A percentile compares a stretch with the other conserved stretches of the same genome.
Evolutionary conservation across 2,329 filamentous ascomycete species (phyloP).

Genomic region (Aspergillus awamori): DNA sequence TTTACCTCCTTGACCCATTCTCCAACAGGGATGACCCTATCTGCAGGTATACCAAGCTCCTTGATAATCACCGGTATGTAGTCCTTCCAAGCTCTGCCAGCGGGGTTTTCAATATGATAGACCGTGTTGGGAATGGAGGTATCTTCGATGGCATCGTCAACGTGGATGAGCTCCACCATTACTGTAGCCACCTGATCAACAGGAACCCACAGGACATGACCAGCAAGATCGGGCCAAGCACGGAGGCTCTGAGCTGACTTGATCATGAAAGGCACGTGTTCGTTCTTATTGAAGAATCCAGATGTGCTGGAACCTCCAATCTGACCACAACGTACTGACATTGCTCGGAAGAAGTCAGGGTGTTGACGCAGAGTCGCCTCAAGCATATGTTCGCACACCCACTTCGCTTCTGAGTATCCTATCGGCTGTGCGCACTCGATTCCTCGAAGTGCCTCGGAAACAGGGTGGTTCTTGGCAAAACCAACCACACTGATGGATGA

Average conservation of each 20-base stretch:
- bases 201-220: constrained; percentile 49
- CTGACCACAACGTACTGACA: constrained; percentile 53
- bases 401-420: constrained; percentile 58
- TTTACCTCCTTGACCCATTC: constrained; percentile 45
- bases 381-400: constrained; percentile 54
- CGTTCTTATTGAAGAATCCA: constrained; percentile 59
- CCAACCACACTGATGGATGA: constrained; percentile 48
- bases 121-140: constrained; percentile 31
- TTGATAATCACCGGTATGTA: constrained; percentile 38
- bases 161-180: constrained; percentile 36
- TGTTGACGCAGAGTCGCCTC: constrained; percentile 50
- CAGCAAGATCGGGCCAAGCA: constrained; percentile 46
- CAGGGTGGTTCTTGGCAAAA: constrained; percentile 33
- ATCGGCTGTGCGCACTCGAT: constrained; percentile 47
- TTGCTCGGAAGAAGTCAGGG: constrained; percentile 47
- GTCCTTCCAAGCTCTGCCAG: constrained; percentile 44
- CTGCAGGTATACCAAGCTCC: constrained; percentile 33
- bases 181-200: constrained; percentile 47
- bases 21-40: constrained; percentile 39
- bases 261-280: constrained; percentile 55
- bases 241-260: constrained; percentile 54
- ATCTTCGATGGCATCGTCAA: not conserved
- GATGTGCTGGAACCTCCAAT: constrained; percentile 53
- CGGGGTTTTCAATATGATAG: constrained; percentile 52
- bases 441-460: constrained; percentile 50